Conservation (phyloP, 306 rosid genomes). For the Trifolium repens region DNA sequence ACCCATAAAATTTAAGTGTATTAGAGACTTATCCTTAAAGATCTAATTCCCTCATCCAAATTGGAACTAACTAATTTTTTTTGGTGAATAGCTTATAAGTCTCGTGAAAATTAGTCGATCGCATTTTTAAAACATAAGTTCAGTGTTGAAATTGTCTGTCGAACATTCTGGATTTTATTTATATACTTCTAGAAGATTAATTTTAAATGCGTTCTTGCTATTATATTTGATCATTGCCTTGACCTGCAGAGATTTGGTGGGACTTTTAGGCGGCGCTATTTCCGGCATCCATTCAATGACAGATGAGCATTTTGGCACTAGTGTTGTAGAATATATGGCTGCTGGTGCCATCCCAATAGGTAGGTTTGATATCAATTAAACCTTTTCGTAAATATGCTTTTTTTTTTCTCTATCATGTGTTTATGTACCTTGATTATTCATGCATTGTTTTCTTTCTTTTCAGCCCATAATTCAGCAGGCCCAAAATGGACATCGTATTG, state of each 20-base stretch:
- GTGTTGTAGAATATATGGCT: constrained; percentile 97
- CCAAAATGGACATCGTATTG: constrained; percentile 94
- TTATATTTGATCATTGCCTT: constrained; percentile 31
- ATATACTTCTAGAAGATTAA: constrained; percentile 21
- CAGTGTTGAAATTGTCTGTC: background rate
- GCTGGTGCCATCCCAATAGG: constrained; percentile 97
- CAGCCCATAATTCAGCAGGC: constrained; percentile 98
- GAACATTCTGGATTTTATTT: background rate
- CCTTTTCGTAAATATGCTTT: background rate
- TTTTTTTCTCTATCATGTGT: background rate
- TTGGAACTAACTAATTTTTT: background rate
- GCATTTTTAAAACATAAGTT: background rate
- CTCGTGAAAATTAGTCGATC: background rate
- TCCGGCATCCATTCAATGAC: constrained; percentile 98
- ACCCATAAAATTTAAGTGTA: background rate
- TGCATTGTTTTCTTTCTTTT: constrained; percentile 31
- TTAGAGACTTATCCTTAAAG: background rate
- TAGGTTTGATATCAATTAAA: constrained; percentile 41
- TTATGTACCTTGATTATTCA: constrained; percentile 27
- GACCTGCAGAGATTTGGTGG: constrained; percentile 75
- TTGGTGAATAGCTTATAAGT: background rate
- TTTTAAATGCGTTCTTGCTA: constrained; percentile 19
- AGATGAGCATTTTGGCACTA: constrained; percentile 94
- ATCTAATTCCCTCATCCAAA: background rate
- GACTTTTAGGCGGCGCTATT: constrained; percentile 70